Evolutionary conservation across 2,329 filamentous ascomycete species (phyloP).

Genomic region (Epichloe gansuensis): DNA sequence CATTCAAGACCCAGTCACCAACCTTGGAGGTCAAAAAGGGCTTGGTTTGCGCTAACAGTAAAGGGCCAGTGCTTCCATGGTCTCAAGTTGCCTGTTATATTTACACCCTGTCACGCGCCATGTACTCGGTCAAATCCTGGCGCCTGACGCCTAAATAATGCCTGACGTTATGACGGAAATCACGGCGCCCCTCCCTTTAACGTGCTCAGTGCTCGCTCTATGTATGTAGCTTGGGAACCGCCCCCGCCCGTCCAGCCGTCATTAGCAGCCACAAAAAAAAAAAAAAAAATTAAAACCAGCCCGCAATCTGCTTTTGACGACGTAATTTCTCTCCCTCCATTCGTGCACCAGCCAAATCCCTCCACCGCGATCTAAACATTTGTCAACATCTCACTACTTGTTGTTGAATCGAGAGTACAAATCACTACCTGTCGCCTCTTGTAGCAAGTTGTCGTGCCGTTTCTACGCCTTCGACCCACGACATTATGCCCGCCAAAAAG

Average conservation of each 20-base stretch:
- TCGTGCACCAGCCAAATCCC: not conserved
- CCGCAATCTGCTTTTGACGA: not conserved
- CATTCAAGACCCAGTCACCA: not conserved
- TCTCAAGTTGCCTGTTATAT: no score
- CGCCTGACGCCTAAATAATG: not conserved
- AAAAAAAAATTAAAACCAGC: not conserved
- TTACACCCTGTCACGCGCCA: no score
- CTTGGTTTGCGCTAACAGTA: not conserved
- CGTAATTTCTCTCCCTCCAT: not conserved
- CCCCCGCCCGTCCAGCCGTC: not conserved
- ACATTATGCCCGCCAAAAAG: constrained; percentile 32
- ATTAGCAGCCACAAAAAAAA: not conserved
- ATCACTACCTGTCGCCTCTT: not conserved
- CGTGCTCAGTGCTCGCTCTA: no score
- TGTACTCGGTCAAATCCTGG: not conserved
- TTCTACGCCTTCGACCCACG: constrained; percentile 1
- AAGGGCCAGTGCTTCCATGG: no score
- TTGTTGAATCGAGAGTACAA: not conserved
- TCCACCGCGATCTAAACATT: not conserved
- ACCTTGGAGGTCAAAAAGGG: not conserved
- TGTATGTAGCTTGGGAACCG: not conserved
- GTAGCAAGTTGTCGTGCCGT: not conserved
- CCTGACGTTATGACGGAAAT: not conserved
- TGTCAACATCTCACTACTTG: not conserved
- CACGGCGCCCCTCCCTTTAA: not conserved